These are phyloP conservation scores for Phylloporus rhodoxanthus DNA, from an alignment of 768 basidiomycete genomes.

Conservation along the genomic window DNA sequence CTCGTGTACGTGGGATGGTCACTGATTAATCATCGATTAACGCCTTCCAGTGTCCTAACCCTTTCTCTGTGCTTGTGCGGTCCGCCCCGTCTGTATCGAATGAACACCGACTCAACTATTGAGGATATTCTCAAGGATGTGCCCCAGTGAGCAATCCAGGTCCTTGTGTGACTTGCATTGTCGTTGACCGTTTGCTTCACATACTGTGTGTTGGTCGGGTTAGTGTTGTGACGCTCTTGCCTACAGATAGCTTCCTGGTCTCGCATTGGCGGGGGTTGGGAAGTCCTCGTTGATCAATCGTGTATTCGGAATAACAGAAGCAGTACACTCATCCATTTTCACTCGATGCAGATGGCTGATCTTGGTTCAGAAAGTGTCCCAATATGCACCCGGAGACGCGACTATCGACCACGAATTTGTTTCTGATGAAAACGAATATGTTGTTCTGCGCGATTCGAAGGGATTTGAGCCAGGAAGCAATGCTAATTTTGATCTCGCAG, in stretches of 20 bases:
- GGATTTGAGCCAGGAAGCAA: constrained; percentile 3
- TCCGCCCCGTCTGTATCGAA: not conserved
- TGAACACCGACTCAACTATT: not conserved
- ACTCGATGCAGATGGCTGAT: not conserved
- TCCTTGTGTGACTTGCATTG: not conserved
- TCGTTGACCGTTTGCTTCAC: not conserved
- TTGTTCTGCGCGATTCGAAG: constrained; percentile 5
- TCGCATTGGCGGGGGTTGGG: not conserved
- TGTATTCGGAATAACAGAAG: not conserved
- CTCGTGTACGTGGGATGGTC: not conserved
- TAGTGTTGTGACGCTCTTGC: not conserved
- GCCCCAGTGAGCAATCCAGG: not conserved
- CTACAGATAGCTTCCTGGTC: not conserved
- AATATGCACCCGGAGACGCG: constrained; percentile 1
- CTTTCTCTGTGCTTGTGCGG: not conserved
- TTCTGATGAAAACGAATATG: constrained; percentile 3
- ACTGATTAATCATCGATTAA: not conserved
- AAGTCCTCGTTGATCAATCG: constrained; percentile 1
- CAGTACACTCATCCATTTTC: not conserved
- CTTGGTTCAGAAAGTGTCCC: constrained; percentile 1
- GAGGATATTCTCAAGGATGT: not conserved
- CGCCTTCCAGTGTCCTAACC: not conserved
- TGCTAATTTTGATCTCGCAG: not conserved
- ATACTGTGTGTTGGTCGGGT: not conserved
- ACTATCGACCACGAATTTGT: constrained; percentile 5